Base-by-base conservation (phyloP, 352 stramenopile species). In the Hyphochytrium catenoides region DNA sequence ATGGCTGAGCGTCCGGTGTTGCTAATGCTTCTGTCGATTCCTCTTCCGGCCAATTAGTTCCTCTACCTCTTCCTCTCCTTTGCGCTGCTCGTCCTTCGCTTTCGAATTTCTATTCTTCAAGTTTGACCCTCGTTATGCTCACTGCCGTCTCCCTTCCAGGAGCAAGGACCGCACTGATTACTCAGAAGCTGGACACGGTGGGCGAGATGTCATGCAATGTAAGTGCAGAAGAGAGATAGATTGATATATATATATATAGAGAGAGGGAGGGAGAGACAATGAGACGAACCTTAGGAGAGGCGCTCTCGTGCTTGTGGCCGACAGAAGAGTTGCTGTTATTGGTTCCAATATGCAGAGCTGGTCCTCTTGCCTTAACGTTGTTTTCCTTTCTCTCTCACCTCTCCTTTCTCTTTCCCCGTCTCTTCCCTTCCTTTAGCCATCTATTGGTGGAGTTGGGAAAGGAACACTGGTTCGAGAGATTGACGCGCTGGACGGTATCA, bases 201-300 rank as follows among this genome's bases (percentile, higher is more conserved):
- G 91, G 91, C 19, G 91, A 98, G 58, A 81, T 98, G 48, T 93
- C 71, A 9, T 98, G 89, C 66, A 98, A 98, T 56, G 70, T 85
- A 58, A 18, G 59, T 56, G 5, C 16, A 9, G 26, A 4, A 3
- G 34, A 19, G 21, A 41, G n/a, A n/a, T 17, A 42, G 8, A 36
- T 25, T 29, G 8, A 26, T 43, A 37, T 28, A n/a, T n/a, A n/a
- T n/a, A n/a, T n/a, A n/a, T n/a, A n/a, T n/a, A n/a, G n/a, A n/a
- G n/a, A n/a, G n/a, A n/a, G n/a, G n/a, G n/a, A n/a, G n/a, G n/a
- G n/a, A n/a, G n/a, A n/a, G n/a, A n/a, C n/a, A n/a, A n/a, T n/a
- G n/a, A n/a, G n/a, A n/a, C n/a, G n/a, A n/a, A n/a, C n/a, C n/a
- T n/a, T n/a, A n/a, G n/a, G n/a, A n/a, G n/a, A n/a, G n/a, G n/a